phyloP scores from a whole-genome alignment of 768 basidiomycete genomes.

The Termitomyces sp. region DNA sequence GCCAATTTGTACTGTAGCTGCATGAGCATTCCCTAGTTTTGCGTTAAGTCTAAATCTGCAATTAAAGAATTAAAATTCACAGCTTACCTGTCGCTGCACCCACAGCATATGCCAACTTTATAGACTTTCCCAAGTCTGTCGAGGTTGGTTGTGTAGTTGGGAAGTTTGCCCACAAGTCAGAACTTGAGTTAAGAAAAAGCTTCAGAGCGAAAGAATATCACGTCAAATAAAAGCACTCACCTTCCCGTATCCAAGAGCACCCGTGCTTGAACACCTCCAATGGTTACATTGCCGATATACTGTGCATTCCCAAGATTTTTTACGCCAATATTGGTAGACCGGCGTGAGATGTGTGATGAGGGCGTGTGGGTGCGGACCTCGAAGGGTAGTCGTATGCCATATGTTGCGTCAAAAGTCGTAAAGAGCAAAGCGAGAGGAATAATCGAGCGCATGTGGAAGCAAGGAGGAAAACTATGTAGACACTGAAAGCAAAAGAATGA shows the following conservation, averaged over 20 bases:
- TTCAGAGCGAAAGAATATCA: neutral
- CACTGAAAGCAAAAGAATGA: conserved; percentile 22
- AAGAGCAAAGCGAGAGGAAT: conserved; percentile 43
- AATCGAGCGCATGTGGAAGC: conserved; percentile 37
- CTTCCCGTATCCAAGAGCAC: conserved; percentile 81
- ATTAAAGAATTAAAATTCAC: too few relatives aligned
- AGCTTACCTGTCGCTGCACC: conserved; percentile 58
- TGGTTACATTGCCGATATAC: conserved; percentile 70
- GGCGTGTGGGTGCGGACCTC: conserved; percentile 30
- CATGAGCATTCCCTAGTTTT: conserved; percentile 51
- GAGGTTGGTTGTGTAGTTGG: conserved; percentile 43
- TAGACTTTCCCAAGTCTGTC: conserved; percentile 53
- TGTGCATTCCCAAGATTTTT: conserved; percentile 69
- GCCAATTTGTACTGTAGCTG: conserved; percentile 53
- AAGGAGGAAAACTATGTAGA: conserved; percentile 17
- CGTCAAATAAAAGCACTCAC: conserved; percentile 30
- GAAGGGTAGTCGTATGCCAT: conserved; percentile 40
- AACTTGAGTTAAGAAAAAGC: conserved; percentile 37
- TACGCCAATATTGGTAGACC: conserved; percentile 41
- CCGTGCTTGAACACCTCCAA: conserved; percentile 54
- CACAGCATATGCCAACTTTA: conserved; percentile 66
- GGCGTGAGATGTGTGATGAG: conserved; percentile 27
- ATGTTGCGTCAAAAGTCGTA: conserved; percentile 35
- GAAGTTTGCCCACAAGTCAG: conserved; percentile 73
- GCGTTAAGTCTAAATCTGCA: neutral